A percentile compares a stretch with the other conserved stretches of the same genome.
Conservation (phyloP, 1,139 yeast species). For the Scheffersomyces illinoinensis region DNA sequence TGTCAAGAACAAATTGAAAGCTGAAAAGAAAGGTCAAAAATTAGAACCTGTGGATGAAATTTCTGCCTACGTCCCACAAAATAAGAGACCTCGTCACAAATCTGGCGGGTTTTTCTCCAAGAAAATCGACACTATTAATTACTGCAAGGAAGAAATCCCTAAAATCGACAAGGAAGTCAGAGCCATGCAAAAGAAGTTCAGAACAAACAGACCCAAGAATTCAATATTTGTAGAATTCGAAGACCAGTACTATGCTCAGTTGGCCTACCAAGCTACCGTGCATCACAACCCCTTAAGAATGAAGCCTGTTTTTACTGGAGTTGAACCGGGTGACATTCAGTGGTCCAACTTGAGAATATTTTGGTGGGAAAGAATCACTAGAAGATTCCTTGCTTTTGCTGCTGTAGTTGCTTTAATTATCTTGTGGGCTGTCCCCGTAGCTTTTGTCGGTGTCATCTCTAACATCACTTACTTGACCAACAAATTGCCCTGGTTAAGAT, state of each 20-base stretch:
- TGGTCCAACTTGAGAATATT: conserved; percentile 74
- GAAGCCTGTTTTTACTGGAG: conserved; percentile 52
- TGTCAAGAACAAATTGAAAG: conserved; percentile 60
- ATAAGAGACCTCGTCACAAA: conserved; percentile 75
- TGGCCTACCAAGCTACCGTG: conserved; percentile 61
- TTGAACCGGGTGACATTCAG: conserved; percentile 60
- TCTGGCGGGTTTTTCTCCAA: conserved; percentile 52
- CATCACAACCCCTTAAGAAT: conserved; percentile 56
- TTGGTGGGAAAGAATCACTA: conserved; percentile 79
- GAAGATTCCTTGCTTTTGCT: conserved; percentile 58
- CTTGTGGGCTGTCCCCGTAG: conserved; percentile 94
- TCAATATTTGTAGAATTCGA: conserved; percentile 72
- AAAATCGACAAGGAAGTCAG: conserved; percentile 56
- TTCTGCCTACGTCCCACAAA: conserved; percentile 66
- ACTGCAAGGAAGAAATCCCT: conserved; percentile 57
- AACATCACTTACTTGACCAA: conserved; percentile 73
- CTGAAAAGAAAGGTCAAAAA: conserved; percentile 57
- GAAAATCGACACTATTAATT: conserved; percentile 62
- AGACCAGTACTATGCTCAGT: conserved; percentile 68
- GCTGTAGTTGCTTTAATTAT: conserved; percentile 62
- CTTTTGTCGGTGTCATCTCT: conserved; percentile 91
- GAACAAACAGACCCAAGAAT: conserved; percentile 47
- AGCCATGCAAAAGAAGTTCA: conserved; percentile 48
- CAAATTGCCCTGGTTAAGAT: conserved; percentile 67
- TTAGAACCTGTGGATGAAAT: conserved; percentile 55